Evolutionary conservation across 1,284 basidiomycete genomes (phyloP).

Genomic region (Ceratobasidium sp.): DNA sequence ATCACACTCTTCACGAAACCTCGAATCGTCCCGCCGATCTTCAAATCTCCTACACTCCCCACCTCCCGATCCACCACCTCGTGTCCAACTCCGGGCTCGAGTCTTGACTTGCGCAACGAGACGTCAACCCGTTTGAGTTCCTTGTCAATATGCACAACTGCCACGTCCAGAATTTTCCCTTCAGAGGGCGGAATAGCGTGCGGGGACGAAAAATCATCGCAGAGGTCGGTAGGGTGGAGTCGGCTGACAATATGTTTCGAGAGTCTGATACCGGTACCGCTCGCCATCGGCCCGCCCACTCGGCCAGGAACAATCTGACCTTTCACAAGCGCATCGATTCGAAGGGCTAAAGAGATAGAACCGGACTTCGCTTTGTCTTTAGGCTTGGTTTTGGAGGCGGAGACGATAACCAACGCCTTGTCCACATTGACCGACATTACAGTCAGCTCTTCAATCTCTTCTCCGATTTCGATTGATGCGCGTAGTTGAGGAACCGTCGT

Average conservation of each 20-base stretch:
- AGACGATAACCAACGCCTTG: slow-evolving; percentile 88
- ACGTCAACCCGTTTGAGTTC: slow-evolving; percentile 78
- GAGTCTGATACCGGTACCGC: slow-evolving; percentile 83
- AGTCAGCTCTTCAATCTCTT: slow-evolving; percentile 81
- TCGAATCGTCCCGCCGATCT: slow-evolving; percentile 80
- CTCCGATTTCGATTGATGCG: slow-evolving; percentile 75
- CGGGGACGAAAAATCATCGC: slow-evolving; percentile 78
- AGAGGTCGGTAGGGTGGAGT: slow-evolving; percentile 83
- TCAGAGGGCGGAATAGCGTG: slow-evolving; percentile 69
- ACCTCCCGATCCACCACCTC: slow-evolving; percentile 79
- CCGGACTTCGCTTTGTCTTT: slow-evolving; percentile 47
- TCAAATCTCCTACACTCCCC: slow-evolving; percentile 72
- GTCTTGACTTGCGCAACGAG: slow-evolving; percentile 81
- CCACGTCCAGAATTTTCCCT: slow-evolving; percentile 78
- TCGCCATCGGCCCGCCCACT: slow-evolving; percentile 71
- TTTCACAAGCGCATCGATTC: slow-evolving; percentile 61
- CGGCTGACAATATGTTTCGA: slow-evolving; percentile 77
- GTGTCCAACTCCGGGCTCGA: slow-evolving; percentile 67
- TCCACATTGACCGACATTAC: slow-evolving; percentile 93
- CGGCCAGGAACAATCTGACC: slow-evolving; percentile 85
- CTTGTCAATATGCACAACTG: slow-evolving; percentile 77
- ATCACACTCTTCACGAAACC: slow-evolving; percentile 93
- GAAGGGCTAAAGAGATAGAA: background rate
- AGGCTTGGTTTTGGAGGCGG: slow-evolving; percentile 65
- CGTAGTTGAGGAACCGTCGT: slow-evolving; percentile 80